These are phyloP conservation scores for Zasmidium angulare DNA, from an alignment of 2,329 filamentous ascomycete genomes.

Conservation along the genomic window DNA sequence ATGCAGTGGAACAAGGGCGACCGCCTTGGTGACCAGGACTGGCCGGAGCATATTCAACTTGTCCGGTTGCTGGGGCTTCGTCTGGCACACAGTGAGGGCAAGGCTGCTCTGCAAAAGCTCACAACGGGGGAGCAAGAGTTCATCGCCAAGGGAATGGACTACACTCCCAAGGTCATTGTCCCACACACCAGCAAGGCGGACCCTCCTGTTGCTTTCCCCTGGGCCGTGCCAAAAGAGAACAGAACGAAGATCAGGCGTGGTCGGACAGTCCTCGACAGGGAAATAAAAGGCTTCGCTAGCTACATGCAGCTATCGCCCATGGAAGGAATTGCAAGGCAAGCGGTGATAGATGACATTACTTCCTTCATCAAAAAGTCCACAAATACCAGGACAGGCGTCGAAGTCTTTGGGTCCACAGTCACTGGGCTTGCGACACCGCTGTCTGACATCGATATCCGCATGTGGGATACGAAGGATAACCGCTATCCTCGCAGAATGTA, in stretches of 20 bases:
- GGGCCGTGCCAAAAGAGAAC: conserved; percentile 1
- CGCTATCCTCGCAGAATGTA: conserved; percentile 11
- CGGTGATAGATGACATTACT: conserved; percentile 35
- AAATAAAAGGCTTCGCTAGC: conserved; percentile 47
- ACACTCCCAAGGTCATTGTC: not conserved
- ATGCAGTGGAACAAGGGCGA: too few relatives aligned
- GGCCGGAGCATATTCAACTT: too few relatives aligned
- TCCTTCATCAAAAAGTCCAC: conserved; percentile 23
- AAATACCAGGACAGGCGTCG: conserved; percentile 17
- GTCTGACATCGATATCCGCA: conserved; percentile 56
- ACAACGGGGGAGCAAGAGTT: too few relatives aligned
- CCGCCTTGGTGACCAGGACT: too few relatives aligned
- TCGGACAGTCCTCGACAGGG: conserved; percentile 30
- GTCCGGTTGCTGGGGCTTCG: too few relatives aligned
- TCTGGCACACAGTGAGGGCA: too few relatives aligned
- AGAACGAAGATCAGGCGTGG: not conserved
- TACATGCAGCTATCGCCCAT: conserved; percentile 45
- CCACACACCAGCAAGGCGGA: not conserved
- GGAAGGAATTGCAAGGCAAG: conserved; percentile 43
- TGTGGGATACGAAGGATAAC: conserved; percentile 35
- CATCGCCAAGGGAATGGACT: too few relatives aligned
- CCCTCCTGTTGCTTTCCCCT: conserved; percentile 3
- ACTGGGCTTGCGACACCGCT: conserved; percentile 53
- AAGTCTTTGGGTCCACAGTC: conserved; percentile 55
- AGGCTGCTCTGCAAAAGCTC: too few relatives aligned